These are phyloP conservation scores for Juglanconis sp. DNA, from an alignment of 2,329 filamentous ascomycete species.

Conservation along the genomic window DNA sequence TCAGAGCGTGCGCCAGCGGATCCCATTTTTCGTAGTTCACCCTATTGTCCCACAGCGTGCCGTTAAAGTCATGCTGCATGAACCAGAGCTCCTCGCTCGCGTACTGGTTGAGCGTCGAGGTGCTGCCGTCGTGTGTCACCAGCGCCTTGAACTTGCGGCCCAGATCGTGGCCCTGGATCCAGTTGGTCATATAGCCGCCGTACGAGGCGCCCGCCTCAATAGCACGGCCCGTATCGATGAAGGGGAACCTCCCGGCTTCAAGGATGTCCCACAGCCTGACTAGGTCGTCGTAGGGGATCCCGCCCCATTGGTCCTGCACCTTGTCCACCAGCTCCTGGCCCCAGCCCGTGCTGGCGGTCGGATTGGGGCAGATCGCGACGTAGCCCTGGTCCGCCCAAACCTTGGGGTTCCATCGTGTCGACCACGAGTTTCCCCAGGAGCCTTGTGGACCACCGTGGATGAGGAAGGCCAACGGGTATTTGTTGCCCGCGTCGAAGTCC, in stretches of 20 bases:
- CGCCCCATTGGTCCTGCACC: slow-evolving; percentile 80
- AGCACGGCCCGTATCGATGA: slow-evolving; percentile 65
- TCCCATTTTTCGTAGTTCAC: slow-evolving; percentile 68
- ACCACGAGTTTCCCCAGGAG: slow-evolving; percentile 73
- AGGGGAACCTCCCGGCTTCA: slow-evolving; percentile 42
- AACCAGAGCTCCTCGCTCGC: slow-evolving; percentile 68
- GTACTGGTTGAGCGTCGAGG: slow-evolving; percentile 66
- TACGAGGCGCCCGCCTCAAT: slow-evolving; percentile 75
- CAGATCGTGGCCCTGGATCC: slow-evolving; percentile 84
- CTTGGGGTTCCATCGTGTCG: slow-evolving; percentile 80
- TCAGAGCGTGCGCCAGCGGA: slow-evolving; percentile 34
- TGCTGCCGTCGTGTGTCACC: slow-evolving; percentile 85
- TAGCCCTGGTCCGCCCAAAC: slow-evolving; percentile 87
- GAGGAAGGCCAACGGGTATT: slow-evolving; percentile 74
- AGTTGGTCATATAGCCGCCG: slow-evolving; percentile 78
- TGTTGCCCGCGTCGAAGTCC: slow-evolving; percentile 65
- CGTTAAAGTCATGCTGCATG: slow-evolving; percentile 64
- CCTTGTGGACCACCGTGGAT: slow-evolving; percentile 83
- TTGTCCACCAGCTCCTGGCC: slow-evolving; percentile 74
- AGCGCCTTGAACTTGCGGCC: slow-evolving; percentile 84
- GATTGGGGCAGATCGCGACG: slow-evolving; percentile 76
- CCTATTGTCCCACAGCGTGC: slow-evolving; percentile 59
- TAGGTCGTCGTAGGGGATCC: slow-evolving; percentile 78
- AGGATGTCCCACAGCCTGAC: slow-evolving; percentile 76
- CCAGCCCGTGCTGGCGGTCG: slow-evolving; percentile 79